Evolutionary conservation across 1,139 yeast genomes (phyloP).

Genomic region (Blastobotrys ciferrii): DNA sequence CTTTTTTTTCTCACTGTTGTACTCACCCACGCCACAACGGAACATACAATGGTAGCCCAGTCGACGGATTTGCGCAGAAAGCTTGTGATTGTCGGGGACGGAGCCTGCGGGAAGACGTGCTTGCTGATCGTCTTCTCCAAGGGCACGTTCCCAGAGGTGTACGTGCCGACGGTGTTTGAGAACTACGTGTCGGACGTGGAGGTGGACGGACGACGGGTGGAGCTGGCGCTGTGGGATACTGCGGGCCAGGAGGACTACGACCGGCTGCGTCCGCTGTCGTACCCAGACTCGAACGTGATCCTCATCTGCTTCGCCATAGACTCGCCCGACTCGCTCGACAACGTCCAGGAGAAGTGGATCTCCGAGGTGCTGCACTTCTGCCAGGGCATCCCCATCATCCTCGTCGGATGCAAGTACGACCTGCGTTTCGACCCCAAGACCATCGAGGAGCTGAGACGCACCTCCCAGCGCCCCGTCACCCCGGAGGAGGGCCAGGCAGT

Average conservation of each 20-base stretch:
- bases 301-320: constrained; percentile 90
- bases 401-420: constrained; percentile 89
- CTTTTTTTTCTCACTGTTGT: neutral
- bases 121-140: constrained; percentile 59
- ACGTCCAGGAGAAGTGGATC: constrained; percentile 93
- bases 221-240: constrained; percentile 95
- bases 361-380: constrained; percentile 92
- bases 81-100: constrained; percentile 91
- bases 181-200: constrained; percentile 93
- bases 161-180: constrained; percentile 94
- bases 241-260: constrained; percentile 98
- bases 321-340: constrained; percentile 88
- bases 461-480: constrained; percentile 83
- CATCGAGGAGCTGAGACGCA: constrained; percentile 74
- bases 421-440: constrained; percentile 76
- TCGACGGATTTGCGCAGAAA: constrained; percentile 53
- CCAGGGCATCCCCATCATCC: constrained; percentile 90
- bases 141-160: constrained; percentile 94
- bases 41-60: constrained; percentile 34
- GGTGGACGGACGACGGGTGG: constrained; percentile 89
- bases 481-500: constrained; percentile 83
- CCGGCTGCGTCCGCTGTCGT: constrained; percentile 88
- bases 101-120: constrained; percentile 91
- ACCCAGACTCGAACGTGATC: constrained; percentile 91
- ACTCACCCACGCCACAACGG: constrained; percentile 3